Evolutionary conservation across 805 yeast species (phyloP).

Genomic region (Citeromyces nyonsensis): DNA sequence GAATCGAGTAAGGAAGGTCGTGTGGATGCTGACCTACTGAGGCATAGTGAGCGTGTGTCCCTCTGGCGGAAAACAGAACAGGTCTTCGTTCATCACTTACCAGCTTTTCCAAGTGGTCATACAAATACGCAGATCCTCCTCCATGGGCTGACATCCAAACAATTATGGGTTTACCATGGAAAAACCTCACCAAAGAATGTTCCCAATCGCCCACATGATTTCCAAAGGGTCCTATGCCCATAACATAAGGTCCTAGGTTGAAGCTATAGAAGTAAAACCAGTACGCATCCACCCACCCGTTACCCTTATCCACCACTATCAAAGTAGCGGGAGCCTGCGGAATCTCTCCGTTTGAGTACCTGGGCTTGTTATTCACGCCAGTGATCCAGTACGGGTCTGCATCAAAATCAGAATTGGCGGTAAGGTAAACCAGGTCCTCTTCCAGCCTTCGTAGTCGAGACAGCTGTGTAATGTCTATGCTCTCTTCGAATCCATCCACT

Average conservation of each 20-base stretch:
- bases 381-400: constrained; percentile 75
- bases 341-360: constrained; percentile 54
- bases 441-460: constrained; percentile 15
- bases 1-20: constrained; percentile 83
- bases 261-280: constrained; percentile 95
- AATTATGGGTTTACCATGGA: constrained; percentile 63
- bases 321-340: constrained; percentile 67
- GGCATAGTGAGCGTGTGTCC: constrained; percentile 95
- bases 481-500: constrained; percentile 10
- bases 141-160: constrained; percentile 98
- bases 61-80: constrained; percentile 77
- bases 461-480: constrained; percentile 14
- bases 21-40: constrained; percentile 94
- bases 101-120: constrained; percentile 58
- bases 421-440: constrained; percentile 31
- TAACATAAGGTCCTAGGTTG: constrained; percentile 89
- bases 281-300: constrained; percentile 88
- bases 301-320: constrained; percentile 81
- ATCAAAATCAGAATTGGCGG: constrained; percentile 57
- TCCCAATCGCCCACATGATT: constrained; percentile 99
- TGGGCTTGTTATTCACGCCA: constrained; percentile 54
- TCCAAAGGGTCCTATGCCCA: constrained; percentile 97
- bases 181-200: constrained; percentile 76
- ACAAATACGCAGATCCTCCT: constrained; percentile 84
- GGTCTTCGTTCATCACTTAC: constrained; percentile 37